Conservation (phyloP, 495 filamentous ascomycete species). For the Chaetomium cochliodes region DNA sequence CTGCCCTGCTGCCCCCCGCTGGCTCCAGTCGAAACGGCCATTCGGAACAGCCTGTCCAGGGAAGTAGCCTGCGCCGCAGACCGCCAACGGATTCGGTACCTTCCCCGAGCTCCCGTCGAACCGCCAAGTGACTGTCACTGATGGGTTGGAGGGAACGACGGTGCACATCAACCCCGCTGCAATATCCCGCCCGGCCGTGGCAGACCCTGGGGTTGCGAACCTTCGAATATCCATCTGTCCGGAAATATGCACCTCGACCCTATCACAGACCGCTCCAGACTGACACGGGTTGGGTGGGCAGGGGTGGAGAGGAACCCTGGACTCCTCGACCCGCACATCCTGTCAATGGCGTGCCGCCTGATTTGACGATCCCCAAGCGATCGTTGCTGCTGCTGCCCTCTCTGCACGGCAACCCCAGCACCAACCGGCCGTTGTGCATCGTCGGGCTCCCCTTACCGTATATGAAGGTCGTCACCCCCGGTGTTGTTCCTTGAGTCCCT, state of each 20-base stretch:
- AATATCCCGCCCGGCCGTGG: conserved; percentile 12
- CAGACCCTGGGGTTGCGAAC: neutral
- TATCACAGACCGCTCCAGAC: conserved; percentile 18
- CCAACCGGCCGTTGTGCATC: conserved; percentile 12
- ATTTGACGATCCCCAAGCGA: conserved; percentile 14
- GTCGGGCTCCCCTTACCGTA: neutral
- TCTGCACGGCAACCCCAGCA: conserved; percentile 11
- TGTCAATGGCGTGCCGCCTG: neutral
- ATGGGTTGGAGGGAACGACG: neutral
- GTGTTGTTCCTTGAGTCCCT: neutral
- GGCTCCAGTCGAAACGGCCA: conserved; percentile 8
- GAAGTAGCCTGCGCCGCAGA: neutral
- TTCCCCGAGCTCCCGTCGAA: conserved; percentile 6
- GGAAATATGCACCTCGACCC: conserved; percentile 14
- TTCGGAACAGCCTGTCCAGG: neutral
- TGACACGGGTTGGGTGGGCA: neutral
- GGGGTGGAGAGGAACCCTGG: conserved; percentile 10
- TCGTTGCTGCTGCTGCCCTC: conserved; percentile 1
- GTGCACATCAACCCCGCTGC: conserved; percentile 12
- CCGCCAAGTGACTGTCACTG: neutral
- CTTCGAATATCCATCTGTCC: conserved; percentile 16
- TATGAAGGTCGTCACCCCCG: conserved; percentile 22
- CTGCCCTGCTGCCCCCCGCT: neutral
- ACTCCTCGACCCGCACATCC: conserved; percentile 9
- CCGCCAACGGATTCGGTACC: conserved; percentile 8